These are phyloP conservation scores for Tephrocybe sp. DNA, from an alignment of 768 basidiomycete species.

Conservation along the genomic window DNA sequence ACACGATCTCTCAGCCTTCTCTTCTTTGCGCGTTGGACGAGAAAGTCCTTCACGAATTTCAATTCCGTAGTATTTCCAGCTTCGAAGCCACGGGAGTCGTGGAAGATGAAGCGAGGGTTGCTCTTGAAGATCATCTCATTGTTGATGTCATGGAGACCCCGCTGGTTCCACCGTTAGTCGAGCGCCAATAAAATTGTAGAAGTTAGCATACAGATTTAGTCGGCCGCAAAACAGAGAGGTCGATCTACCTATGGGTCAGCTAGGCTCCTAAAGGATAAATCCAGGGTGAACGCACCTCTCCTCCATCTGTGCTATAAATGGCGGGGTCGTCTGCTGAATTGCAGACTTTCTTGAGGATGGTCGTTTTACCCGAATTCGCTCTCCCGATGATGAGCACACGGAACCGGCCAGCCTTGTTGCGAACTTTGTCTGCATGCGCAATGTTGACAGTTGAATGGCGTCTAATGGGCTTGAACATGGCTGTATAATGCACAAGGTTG, in stretches of 20 bases:
- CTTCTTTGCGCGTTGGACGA: slow-evolving; percentile 1
- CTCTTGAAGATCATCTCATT: slow-evolving; percentile 14
- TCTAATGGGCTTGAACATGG: not conserved
- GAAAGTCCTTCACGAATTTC: slow-evolving; percentile 8
- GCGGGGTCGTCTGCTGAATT: slow-evolving; percentile 30
- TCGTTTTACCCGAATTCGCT: slow-evolving; percentile 42
- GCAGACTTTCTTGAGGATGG: slow-evolving; percentile 37
- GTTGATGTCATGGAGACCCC: slow-evolving; percentile 15
- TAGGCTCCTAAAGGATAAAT: not conserved
- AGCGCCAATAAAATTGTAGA: not conserved
- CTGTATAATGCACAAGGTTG: no score
- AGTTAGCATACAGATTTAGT: not conserved
- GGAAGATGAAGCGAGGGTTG: slow-evolving; percentile 12
- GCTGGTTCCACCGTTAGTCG: not conserved
- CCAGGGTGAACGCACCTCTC: slow-evolving; percentile 17
- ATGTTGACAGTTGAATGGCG: not conserved
- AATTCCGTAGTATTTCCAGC: slow-evolving; percentile 14
- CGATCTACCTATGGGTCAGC: slow-evolving; percentile 2
- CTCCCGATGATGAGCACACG: slow-evolving; percentile 41
- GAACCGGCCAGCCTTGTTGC: slow-evolving; percentile 27
- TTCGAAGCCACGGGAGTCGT: slow-evolving; percentile 18
- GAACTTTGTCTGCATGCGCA: slow-evolving; percentile 8
- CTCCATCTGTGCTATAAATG: slow-evolving; percentile 22
- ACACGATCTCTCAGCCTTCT: slow-evolving; percentile 12
- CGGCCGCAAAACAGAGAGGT: not conserved